Base-by-base conservation (phyloP, 2,329 filamentous ascomycete species). In the Didymella glomerata region DNA sequence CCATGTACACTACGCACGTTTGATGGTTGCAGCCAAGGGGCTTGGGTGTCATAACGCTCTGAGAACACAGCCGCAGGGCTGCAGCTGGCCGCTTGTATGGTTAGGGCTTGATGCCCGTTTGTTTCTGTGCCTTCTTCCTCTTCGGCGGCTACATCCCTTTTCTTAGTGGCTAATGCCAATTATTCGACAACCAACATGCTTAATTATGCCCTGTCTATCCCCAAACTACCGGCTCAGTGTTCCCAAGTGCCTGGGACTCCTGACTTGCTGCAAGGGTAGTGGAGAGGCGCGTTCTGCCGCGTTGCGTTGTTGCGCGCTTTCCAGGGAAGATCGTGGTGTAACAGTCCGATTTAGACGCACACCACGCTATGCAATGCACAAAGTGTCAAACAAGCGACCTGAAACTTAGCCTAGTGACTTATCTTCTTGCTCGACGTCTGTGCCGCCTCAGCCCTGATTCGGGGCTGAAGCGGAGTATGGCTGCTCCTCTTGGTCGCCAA, bases 141-240 rank as follows among this genome's bases (percentile, higher is more conserved):
- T 48, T 50, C 58, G 49, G 58, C 58, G 58, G 53, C 45, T 61
- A 61, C 22, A 47, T 30, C 49, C 18, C 36, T 38, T 47, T 13
- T 50, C 49, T 57, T 44, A 61, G 54, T 61, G 58, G 58, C 41
- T 47, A 57, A 45, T 46, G 20, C 36, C 46, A 42, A 36, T 41
- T 28, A 20, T 34, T 42, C 47, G 41, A 51, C 24, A 41, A 54
- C 50, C 58, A 11, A 49, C 30, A 27, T 49, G 38, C 22, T 34
- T 25, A 48, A 22, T 41, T 27, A 32, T 57, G 45, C 54, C 58
- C 44, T 41, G 38, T 40, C 18, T 36, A 36, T 16, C 27, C 27
- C 52, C 42, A 55, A 55, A 40, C 28, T 42, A 52, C 46, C 36
- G 52, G 57, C 51, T 49, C 48, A 14, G 28, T 40, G 41, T 16